Percentiles rank a stretch among this genome's conserved stretches.
Evolutionary conservation across 2,329 filamentous ascomycete genomes (phyloP).

Genomic region (Cryphonectria naterciae): DNA sequence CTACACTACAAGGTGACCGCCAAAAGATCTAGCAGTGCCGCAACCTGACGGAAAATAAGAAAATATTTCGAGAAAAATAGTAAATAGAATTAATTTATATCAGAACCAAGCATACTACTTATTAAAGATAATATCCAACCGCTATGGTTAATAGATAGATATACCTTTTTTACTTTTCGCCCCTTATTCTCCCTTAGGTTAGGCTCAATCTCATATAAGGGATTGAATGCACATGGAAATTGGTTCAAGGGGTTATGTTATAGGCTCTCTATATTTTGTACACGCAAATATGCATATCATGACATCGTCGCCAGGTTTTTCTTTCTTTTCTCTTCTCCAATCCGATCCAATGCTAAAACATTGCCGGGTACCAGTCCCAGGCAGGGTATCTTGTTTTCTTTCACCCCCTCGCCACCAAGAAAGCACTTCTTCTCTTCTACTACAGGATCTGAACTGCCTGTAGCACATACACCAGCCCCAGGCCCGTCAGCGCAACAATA

Average conservation of each 20-base stretch:
- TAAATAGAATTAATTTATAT: too few species aligned
- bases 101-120: too few species aligned
- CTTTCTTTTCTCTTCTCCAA: too few species aligned
- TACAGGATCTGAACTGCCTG: slow-evolving; percentile 27
- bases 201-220: neutral
- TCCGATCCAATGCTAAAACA: neutral
- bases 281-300: neutral
- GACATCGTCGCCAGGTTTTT: neutral
- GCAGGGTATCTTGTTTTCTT: slow-evolving; percentile 10
- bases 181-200: neutral
- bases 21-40: too few species aligned
- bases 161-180: neutral
- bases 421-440: neutral
- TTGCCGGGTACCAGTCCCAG: neutral
- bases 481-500: slow-evolving; percentile 13
- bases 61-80: too few species aligned
- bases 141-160: too few species aligned
- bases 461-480: slow-evolving; percentile 26
- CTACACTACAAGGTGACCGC: too few species aligned
- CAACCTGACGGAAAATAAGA: too few species aligned
- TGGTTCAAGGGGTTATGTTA: neutral
- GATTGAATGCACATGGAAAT: neutral
- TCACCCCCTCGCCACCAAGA: neutral
- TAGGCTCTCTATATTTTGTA: neutral
- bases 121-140: too few species aligned